These are phyloP conservation scores for Coemansia sp. DNA, from an alignment of 192 early-diverging fungal species.

Conservation along the genomic window DNA sequence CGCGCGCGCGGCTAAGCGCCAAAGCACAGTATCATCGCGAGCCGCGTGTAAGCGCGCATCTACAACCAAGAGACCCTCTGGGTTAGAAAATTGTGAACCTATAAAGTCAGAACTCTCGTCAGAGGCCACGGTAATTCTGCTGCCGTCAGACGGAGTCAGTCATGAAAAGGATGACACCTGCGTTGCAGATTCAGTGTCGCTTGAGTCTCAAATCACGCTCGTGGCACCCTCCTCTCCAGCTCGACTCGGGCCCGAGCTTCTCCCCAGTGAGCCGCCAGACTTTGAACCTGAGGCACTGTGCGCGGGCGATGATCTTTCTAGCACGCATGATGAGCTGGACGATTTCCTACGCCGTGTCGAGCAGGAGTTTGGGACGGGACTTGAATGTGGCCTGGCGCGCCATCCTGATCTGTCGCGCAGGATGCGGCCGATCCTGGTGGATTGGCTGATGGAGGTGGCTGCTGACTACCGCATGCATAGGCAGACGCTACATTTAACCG, in stretches of 20 bases:
- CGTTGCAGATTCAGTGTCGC: slow-evolving; percentile 14
- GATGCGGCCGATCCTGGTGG: slow-evolving; percentile 59
- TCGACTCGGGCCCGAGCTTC: slow-evolving; percentile 12
- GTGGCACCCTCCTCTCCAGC: slow-evolving; percentile 42
- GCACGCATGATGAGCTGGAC: slow-evolving; percentile 23
- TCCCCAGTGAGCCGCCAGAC: slow-evolving; percentile 9
- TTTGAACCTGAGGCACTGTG: slow-evolving; percentile 8
- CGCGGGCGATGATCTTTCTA: slow-evolving; percentile 8
- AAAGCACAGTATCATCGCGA: neutral
- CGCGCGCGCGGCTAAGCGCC: slow-evolving; percentile 8
- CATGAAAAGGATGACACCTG: slow-evolving; percentile 7
- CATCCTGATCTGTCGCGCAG: slow-evolving; percentile 49
- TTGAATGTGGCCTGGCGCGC: slow-evolving; percentile 27
- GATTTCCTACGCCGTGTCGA: slow-evolving; percentile 30
- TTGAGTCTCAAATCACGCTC: slow-evolving; percentile 47
- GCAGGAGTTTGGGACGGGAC: slow-evolving; percentile 21
- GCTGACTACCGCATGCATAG: slow-evolving; percentile 55
- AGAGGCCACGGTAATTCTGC: slow-evolving; percentile 44
- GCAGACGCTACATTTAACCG: slow-evolving; percentile 50
- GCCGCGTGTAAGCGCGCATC: slow-evolving; percentile 9
- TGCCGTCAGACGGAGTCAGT: slow-evolving; percentile 26
- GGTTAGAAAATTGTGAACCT: slow-evolving; percentile 5
- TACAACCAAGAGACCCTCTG: neutral
- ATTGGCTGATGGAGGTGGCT: slow-evolving; percentile 58
- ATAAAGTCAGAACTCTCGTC: slow-evolving; percentile 25